Evolutionary conservation across 306 rosid genomes (phyloP).

Genomic region (Quercus parvula): DNA sequence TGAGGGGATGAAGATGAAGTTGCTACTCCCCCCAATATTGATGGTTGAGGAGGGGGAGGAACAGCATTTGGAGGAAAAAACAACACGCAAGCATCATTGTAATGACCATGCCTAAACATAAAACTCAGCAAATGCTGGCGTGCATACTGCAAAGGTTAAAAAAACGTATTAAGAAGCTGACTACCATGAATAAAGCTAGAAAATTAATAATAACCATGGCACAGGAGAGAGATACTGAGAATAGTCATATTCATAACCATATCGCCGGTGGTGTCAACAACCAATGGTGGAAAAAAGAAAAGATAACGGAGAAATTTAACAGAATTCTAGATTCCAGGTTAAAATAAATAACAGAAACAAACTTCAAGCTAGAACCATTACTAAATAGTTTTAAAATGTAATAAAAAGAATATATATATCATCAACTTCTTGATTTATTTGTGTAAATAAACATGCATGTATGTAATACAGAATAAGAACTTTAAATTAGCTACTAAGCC

Average conservation of each 20-base stretch:
- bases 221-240: neutral
- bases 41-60: conserved; percentile 72
- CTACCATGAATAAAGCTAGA: conserved; percentile 16
- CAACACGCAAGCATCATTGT: conserved; percentile 79
- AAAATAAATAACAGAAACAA: neutral
- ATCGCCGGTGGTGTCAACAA: neutral
- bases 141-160: conserved; percentile 69
- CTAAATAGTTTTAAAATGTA: neutral
- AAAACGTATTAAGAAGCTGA: conserved; percentile 8
- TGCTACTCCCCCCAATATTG: conserved; percentile 43
- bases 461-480: neutral
- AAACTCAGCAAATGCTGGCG: conserved; percentile 89
- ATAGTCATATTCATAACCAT: neutral
- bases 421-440: neutral
- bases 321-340: neutral
- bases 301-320: neutral
- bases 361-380: neutral
- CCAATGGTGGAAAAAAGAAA: neutral
- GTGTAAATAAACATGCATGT: neutral
- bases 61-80: conserved; percentile 76
- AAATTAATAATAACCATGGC: conserved; percentile 10
- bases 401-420: neutral
- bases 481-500: neutral
- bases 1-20: conserved; percentile 88
- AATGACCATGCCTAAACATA: conserved; percentile 90